Evolutionary conservation across 768 basidiomycete species (phyloP), one percentile per base, ranked within the genome.

Genomic region (Russula ochroleuca): DNA sequence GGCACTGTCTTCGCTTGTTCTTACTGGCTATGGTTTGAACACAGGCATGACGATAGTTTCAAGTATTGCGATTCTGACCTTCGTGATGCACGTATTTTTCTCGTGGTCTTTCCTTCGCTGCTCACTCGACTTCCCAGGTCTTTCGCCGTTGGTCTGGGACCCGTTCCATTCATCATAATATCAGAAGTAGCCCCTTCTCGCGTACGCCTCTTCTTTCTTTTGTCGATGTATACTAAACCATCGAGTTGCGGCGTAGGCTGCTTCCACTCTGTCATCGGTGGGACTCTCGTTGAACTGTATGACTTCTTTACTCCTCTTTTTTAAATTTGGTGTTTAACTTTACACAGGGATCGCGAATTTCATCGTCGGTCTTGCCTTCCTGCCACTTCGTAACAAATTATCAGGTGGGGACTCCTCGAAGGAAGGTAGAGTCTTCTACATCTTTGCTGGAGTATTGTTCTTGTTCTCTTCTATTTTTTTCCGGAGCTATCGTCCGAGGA

Each of bases 111-210:
- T 11, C 23, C 11, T 57, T 21, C n/a, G 31, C 23, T 25, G 43
- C 47, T 52, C 23, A 61, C 37, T 52, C 6, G 43, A 40, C 52
- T 62, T 41, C 54, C 11, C 62, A 91, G 90, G 75, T 89, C 91
- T 0, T 98, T 95, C 74, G 91, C 94, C 1, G 75, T 89, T 38
- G 96, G 95, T 2, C 80, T 98, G 19, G 96, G 96, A 1, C 94
- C 96, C 2, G 77, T 98, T 38, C 95, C 96, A 0, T 98, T 94
- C 71, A 85, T 98, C 43, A 86, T 98, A 73, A 86, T 96, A 37
- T 86, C 94, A 17, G 94, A 98, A 71, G 85, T 97, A 23, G 88
- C 94, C 2, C 93, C 93, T 1, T 74, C 81, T 55, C 81, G 88
- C 69, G 92, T 88, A 73, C 65, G 90, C 78, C 45, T 54, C 23